Conservation (phyloP, 257 asterid genomes). For the Solanum commersonii region DNA sequence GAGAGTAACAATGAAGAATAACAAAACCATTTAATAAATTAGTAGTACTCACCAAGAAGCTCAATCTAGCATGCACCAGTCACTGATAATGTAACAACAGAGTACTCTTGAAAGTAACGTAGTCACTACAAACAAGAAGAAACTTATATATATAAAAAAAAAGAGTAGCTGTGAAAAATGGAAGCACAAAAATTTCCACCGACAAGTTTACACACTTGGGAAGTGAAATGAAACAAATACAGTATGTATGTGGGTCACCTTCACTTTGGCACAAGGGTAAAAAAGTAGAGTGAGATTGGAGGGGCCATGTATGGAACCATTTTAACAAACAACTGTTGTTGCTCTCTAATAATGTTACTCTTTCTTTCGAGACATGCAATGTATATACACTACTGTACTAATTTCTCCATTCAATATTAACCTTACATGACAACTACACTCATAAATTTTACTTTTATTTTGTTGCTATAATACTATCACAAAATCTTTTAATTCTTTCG, state of each 20-base stretch:
- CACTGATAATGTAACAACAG: neutral
- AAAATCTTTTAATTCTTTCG: neutral
- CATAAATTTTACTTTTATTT: neutral
- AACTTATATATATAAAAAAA: too few relatives aligned
- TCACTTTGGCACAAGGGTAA: neutral
- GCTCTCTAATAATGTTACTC: neutral
- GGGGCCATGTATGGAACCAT: neutral
- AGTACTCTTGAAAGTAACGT: neutral
- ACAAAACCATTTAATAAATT: neutral
- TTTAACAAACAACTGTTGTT: neutral
- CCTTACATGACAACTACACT: neutral
- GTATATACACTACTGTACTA: neutral
- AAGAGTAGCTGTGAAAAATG: neutral
- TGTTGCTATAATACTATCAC: neutral
- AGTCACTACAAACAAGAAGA: neutral
- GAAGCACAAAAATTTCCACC: neutral
- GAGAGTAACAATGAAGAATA: neutral
- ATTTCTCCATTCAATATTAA: neutral
- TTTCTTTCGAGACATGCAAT: neutral
- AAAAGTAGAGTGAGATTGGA: neutral
- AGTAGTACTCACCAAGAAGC: neutral
- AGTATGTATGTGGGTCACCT: neutral
- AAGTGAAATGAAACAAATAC: neutral
- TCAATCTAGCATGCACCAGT: neutral
- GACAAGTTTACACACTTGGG: neutral